Evolutionary conservation across 1,284 basidiomycete genomes (phyloP), one percentile per base, ranked within the genome.

Genomic region (Naganishia albida): DNA sequence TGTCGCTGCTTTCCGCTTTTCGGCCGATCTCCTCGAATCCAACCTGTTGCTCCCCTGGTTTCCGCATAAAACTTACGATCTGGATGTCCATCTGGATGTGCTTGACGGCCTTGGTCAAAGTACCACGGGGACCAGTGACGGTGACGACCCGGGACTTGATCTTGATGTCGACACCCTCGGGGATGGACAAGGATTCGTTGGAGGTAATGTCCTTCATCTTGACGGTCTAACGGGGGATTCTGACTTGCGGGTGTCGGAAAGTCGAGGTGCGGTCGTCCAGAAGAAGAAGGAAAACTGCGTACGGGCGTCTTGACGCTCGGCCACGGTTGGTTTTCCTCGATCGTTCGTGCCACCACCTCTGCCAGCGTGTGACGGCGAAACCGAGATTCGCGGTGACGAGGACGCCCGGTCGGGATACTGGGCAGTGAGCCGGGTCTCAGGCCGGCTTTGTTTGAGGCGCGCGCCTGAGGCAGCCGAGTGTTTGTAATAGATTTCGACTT

Each of bases 81-180:
- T 90, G 88, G 80, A 98, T 90, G 83, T 97, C 94, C 91, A 97
- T 94, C 83, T 93, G 86, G 74, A 95, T 87, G 84, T 97, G 93
- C 72, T 90, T 89, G 79, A 94, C 87, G 75, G 89, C 89, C 86
- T 97, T 97, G 72, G 84, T 86, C 75, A 97, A 85, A 67, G 86
- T 89, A 70, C 93, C 93, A 65, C 93, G 87, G 68, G 93, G 91
- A 53, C 93, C 93, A 72, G 86, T 87, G 73, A 97, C 93, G 69
- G 85, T 88, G 79, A 98, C 88, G 74, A 91, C 81, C 70, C 94
- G 88, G 72, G 93, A 86, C 83, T 94, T 94, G 82, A 96, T 85
- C 75, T 82, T 79, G 72, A 96, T 86, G 65, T 87, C 87, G 75
- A 98, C 88, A 73, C 85, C 87, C 77, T 88, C 87, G 67, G 94